These are phyloP conservation scores for Cryptococcus floricola DNA, from an alignment of 1,284 basidiomycete species.

Conservation along the genomic window DNA sequence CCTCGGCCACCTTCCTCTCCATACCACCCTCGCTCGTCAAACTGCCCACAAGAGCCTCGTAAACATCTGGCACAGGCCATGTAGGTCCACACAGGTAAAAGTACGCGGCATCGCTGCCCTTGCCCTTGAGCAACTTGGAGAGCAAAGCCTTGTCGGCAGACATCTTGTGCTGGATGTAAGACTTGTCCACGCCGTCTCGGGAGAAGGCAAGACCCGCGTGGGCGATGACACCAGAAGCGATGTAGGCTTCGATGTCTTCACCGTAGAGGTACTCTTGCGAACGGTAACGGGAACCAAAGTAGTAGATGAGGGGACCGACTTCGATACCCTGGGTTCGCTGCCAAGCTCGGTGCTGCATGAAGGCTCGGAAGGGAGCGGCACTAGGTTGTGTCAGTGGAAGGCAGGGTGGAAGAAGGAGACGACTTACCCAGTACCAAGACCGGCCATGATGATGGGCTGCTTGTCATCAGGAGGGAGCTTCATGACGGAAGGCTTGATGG, in stretches of 20 bases:
- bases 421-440: constrained; percentile 79
- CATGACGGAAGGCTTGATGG: constrained; percentile 98
- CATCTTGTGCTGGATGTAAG: constrained; percentile 99
- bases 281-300: constrained; percentile 95
- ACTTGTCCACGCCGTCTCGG: constrained; percentile 83
- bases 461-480: constrained; percentile 81
- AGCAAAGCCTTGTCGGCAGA: constrained; percentile 76
- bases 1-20: constrained; percentile 66
- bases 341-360: constrained; percentile 89
- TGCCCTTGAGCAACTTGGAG: constrained; percentile 61
- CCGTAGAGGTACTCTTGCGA: constrained; percentile 90
- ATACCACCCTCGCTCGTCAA: constrained; percentile 69
- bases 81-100: constrained; percentile 98
- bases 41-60: constrained; percentile 80
- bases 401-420: background rate
- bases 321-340: constrained; percentile 70
- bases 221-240: constrained; percentile 77
- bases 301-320: constrained; percentile 91
- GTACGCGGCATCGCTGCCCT: constrained; percentile 59
- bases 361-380: constrained; percentile 96
- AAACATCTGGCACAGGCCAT: constrained; percentile 97
- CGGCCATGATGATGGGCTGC: constrained; percentile 97
- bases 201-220: constrained; percentile 94
- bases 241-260: constrained; percentile 58
- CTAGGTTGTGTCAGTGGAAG: constrained; percentile 17